Conservation (phyloP, 129 eudicot species). For the Flaveria bidentis region DNA sequence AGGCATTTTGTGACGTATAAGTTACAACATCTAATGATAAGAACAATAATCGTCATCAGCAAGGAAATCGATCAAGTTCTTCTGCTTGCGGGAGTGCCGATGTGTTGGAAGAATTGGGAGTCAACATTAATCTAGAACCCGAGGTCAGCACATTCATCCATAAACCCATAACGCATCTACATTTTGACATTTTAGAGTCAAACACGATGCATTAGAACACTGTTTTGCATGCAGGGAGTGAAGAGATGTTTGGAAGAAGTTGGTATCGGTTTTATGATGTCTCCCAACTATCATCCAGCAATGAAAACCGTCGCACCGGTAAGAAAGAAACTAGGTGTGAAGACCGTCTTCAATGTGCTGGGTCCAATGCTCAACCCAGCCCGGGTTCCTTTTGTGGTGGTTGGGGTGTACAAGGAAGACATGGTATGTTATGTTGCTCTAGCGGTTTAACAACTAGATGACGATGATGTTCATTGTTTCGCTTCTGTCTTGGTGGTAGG, state of each 20-base stretch:
- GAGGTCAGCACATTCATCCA: conserved; percentile 46
- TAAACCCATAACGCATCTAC: neutral
- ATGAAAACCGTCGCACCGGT: conserved; percentile 81
- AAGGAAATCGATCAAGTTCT: conserved; percentile 92
- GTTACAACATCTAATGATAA: neutral
- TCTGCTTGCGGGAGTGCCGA: conserved; percentile 98
- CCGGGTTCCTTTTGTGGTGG: conserved; percentile 67
- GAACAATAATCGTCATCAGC: conserved; percentile 43
- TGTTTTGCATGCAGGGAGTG: conserved; percentile 53
- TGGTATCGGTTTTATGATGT: conserved; percentile 95
- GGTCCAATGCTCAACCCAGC: conserved; percentile 97
- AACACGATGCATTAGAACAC: neutral
- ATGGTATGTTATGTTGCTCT: conserved; percentile 41
- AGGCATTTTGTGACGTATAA: neutral
- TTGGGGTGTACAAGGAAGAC: conserved; percentile 84
- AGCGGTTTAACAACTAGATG: neutral
- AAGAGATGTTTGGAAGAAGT: conserved; percentile 64
- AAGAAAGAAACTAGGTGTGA: conserved; percentile 66
- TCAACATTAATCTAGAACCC: conserved; percentile 66
- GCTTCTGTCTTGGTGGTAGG: conserved; percentile 42
- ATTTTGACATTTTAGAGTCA: conserved; percentile 11
- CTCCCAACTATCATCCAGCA: conserved; percentile 86
- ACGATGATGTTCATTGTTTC: conserved; percentile 6
- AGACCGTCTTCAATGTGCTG: conserved; percentile 73
- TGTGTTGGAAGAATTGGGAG: conserved; percentile 77